Evolutionary conservation across 352 stramenopile genomes (phyloP).

Genomic region (Plasmopara muralis): DNA sequence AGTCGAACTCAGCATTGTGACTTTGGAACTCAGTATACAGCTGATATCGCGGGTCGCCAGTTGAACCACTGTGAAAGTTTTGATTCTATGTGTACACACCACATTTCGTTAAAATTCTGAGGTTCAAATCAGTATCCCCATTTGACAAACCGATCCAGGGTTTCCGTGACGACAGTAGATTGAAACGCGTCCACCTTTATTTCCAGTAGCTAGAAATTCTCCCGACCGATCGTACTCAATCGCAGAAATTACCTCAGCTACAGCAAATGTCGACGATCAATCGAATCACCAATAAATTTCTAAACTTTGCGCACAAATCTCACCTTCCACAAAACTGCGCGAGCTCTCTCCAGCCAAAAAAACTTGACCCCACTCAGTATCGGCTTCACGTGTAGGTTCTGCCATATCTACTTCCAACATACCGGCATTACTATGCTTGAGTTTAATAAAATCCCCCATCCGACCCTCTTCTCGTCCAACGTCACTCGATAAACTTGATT

Average conservation of each 20-base stretch:
- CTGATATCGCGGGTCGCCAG: constrained; percentile 38
- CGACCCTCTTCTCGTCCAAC: constrained; percentile 12
- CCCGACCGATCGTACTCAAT: constrained; percentile 91
- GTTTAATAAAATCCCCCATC: constrained; percentile 7
- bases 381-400: constrained; percentile 19
- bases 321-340: constrained; percentile 63
- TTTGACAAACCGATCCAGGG: constrained; percentile 18
- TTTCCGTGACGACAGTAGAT: constrained; percentile 78
- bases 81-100: constrained; percentile 16
- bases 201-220: constrained; percentile 90
- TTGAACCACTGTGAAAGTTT: constrained; percentile 23
- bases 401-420: constrained; percentile 22
- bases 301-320: not conserved
- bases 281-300: not conserved
- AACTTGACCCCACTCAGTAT: constrained; percentile 41
- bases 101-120: constrained; percentile 1
- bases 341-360: constrained; percentile 48
- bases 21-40: constrained; percentile 93
- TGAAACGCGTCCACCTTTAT: constrained; percentile 89
- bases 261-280: not conserved
- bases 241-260: constrained; percentile 91
- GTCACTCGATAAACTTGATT: constrained; percentile 13
- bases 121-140: not conserved
- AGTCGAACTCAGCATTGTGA: constrained; percentile 97
- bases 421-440: constrained; percentile 17